Base-by-base conservation (phyloP, 2,329 filamentous ascomycete genomes). In the Ophiostoma sp. region DNA sequence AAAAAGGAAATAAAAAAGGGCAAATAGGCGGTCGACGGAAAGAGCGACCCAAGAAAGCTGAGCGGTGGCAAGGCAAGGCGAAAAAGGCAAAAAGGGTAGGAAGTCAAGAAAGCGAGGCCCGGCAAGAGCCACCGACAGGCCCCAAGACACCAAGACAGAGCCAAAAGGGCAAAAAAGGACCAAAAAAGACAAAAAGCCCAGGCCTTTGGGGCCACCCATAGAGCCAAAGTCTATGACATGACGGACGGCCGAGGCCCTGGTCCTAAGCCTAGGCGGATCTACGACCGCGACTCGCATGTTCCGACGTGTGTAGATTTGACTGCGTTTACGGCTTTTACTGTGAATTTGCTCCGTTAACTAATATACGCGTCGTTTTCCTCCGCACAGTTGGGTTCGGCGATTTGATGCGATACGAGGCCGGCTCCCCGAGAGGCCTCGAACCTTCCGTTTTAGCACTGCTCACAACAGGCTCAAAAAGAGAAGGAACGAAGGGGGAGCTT, bases 11-110 rank as follows among this genome's bases (percentile, higher is more conserved):
- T n/a, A 28, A 69, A 48, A 11, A 52, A 69, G n/a, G 33, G 68
- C 50, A 28, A 48, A 52, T 57, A 45, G 42, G 72, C 52, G 61
- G 63, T 50, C 63, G 52, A 19, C 57, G 70, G 68, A 70, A 71
- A 50, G 57, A 68, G 68, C 68, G 45, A 71, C 50, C 33, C 42
- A 72, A 25, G 36, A 61, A 36, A 63, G 33, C 63, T 69, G 71
- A 48, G 66, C 45, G 57, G 72, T 73, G 72, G 72, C 68, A 39
- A 73, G 57, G 68, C 57, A 31, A 69, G 39, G 55, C 52, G 64
- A 68, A 50, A 22, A 39, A 70, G 55, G 33, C 36, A 68, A 72
- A 22, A 42, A 59, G 25, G n/a, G 61, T 28, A 22, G 45, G 36
- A 64, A 59, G 28, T 25, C 22, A n/a, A 66, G 61, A 66, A 25